Conservation (phyloP, 495 filamentous ascomycete genomes). For the Rusavskia elegans region DNA sequence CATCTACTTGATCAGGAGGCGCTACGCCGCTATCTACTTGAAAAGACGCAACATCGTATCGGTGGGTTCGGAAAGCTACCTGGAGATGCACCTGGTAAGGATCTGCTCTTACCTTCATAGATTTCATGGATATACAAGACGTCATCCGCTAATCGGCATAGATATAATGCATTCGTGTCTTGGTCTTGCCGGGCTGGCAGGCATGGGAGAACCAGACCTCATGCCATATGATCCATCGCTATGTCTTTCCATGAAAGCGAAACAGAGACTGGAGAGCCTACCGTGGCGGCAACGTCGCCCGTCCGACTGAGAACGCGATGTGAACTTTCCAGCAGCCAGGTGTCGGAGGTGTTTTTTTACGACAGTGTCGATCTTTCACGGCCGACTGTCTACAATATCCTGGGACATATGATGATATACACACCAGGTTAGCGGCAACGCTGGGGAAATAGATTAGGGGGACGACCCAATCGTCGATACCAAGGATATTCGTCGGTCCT, state of each 20-base stretch:
- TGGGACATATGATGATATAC: too few species aligned
- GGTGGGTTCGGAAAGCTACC: constrained; percentile 82
- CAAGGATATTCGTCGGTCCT: too few species aligned
- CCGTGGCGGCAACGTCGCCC: background rate
- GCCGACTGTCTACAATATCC: too few species aligned
- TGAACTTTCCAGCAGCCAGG: background rate
- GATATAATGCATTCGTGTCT: constrained; percentile 87
- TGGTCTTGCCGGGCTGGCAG: constrained; percentile 61
- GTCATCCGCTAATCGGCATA: constrained; percentile 1
- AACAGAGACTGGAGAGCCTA: constrained; percentile 21
- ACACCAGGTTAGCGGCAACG: too few species aligned
- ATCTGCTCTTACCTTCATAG: background rate
- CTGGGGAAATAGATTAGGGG: too few species aligned
- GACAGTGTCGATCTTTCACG: too few species aligned
- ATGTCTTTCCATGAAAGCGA: constrained; percentile 40
- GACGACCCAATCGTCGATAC: too few species aligned
- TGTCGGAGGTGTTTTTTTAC: background rate
- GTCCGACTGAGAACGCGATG: too few species aligned
- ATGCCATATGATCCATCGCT: constrained; percentile 49
- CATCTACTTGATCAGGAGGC: constrained; percentile 41
- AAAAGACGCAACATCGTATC: constrained; percentile 77
- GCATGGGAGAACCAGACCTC: constrained; percentile 46
- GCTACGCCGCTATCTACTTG: constrained; percentile 62
- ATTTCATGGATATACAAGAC: constrained; percentile 1
- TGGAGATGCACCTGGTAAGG: constrained; percentile 54